These are phyloP conservation scores for Gillenia trifoliata DNA, from an alignment of 306 rosid species.

Conservation along the genomic window DNA sequence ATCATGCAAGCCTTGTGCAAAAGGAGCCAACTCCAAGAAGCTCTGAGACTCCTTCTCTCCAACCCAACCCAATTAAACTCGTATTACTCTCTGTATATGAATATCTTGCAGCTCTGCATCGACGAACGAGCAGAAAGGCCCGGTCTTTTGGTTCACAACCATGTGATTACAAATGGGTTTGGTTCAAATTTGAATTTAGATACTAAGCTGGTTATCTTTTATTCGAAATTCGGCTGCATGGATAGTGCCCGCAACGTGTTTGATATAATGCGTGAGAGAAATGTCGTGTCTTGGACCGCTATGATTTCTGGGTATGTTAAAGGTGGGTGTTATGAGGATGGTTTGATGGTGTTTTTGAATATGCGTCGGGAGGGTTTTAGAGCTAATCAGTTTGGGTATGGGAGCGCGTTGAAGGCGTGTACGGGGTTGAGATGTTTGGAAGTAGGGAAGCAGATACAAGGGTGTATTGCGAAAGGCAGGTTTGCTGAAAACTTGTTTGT, in stretches of 20 bases:
- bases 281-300: conserved; percentile 35
- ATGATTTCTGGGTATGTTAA: conserved; percentile 30
- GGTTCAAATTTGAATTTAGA: conserved; percentile 20
- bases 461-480: conserved; percentile 19
- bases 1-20: conserved; percentile 3
- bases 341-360: conserved; percentile 17
- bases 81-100: conserved; percentile 12
- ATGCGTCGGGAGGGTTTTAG: conserved; percentile 21
- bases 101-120: conserved; percentile 26
- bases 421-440: conserved; percentile 21
- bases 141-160: conserved; percentile 32
- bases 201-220: conserved; percentile 21
- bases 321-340: conserved; percentile 19
- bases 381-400: conserved; percentile 34
- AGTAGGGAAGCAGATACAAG: conserved; percentile 31
- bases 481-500: conserved; percentile 24
- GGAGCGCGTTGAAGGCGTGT: conserved; percentile 27
- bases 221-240: conserved; percentile 1
- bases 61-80: background rate
- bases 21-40: background rate
- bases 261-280: conserved; percentile 20
- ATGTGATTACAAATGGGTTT: conserved; percentile 19
- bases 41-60: background rate
- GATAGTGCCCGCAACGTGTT: conserved; percentile 20
- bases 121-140: conserved; percentile 8